Percentiles rank a stretch among this genome's conserved stretches.
Evolutionary conservation across 306 rosid genomes (phyloP).

Genomic region (Prunus davidiana): DNA sequence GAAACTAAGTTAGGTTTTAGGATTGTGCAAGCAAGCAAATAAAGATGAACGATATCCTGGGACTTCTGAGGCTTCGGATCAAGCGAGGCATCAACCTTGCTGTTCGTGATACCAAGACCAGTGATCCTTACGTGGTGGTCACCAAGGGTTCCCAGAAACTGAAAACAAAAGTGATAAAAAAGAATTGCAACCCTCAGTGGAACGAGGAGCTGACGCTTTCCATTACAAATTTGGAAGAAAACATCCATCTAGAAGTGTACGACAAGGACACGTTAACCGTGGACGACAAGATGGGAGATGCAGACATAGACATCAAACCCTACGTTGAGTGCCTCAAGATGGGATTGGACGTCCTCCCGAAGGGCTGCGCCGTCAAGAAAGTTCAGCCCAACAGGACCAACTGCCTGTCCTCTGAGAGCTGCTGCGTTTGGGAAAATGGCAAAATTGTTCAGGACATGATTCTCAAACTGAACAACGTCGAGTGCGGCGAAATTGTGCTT

Average conservation of each 20-base stretch:
- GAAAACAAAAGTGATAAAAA: conserved; percentile 56
- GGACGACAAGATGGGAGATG: conserved; percentile 89
- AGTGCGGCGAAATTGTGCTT: conserved; percentile 57
- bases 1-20: background rate
- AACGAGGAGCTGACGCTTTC: conserved; percentile 76
- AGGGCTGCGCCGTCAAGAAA: conserved; percentile 62
- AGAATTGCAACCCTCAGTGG: conserved; percentile 75
- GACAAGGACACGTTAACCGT: conserved; percentile 64
- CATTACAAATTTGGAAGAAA: conserved; percentile 35
- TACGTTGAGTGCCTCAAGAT: conserved; percentile 43
- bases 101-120: conserved; percentile 58
- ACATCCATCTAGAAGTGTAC: conserved; percentile 53
- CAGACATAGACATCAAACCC: conserved; percentile 69
- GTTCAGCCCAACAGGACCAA: conserved; percentile 51
- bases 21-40: background rate
- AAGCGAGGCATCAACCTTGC: conserved; percentile 65
- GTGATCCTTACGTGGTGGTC: conserved; percentile 76
- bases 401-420: conserved; percentile 63
- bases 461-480: conserved; percentile 67
- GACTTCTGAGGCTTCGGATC: conserved; percentile 71
- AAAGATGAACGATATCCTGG: conserved; percentile 42
- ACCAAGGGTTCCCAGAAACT: conserved; percentile 49
- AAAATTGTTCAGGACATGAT: conserved; percentile 62
- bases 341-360: conserved; percentile 50
- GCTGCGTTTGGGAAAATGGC: conserved; percentile 58